Conservation (phyloP, 768 basidiomycete species). For the Mycena maculata region DNA sequence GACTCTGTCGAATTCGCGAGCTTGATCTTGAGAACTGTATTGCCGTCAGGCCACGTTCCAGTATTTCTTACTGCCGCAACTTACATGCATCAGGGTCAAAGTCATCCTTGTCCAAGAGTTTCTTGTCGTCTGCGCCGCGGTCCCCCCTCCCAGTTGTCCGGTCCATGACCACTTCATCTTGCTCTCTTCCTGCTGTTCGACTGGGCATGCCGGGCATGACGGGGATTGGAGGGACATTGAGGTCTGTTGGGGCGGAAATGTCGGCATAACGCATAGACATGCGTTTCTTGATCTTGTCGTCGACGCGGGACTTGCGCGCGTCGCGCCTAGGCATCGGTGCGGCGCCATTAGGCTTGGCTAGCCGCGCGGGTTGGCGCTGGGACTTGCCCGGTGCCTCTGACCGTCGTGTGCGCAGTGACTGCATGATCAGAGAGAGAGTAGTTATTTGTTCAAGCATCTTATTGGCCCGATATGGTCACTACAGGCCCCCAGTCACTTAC, state of each 20-base stretch:
- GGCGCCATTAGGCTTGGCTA: constrained; percentile 33
- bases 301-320: constrained; percentile 65
- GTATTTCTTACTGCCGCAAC: constrained; percentile 43
- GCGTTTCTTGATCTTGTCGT: constrained; percentile 96
- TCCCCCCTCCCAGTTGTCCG: constrained; percentile 50
- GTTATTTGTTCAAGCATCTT: constrained; percentile 8
- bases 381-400: constrained; percentile 59
- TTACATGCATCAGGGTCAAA: constrained; percentile 92
- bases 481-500: too few relatives aligned
- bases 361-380: constrained; percentile 35
- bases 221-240: constrained; percentile 68
- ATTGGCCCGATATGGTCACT: not conserved
- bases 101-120: constrained; percentile 75
- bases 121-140: constrained; percentile 70
- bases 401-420: constrained; percentile 65
- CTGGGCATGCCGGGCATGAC: constrained; percentile 60
- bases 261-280: constrained; percentile 96
- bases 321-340: constrained; percentile 51
- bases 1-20: constrained; percentile 91
- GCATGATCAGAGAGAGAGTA: constrained; percentile 49
- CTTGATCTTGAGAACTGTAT: constrained; percentile 80
- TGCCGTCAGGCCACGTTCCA: constrained; percentile 6
- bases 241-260: constrained; percentile 76
- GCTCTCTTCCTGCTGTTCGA: constrained; percentile 45
- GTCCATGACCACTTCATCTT: constrained; percentile 63